Percentiles rank a stretch among this genome's conserved stretches.
Evolutionary conservation across 129 eudicot species (phyloP).

Genomic region (Arctium lappa): DNA sequence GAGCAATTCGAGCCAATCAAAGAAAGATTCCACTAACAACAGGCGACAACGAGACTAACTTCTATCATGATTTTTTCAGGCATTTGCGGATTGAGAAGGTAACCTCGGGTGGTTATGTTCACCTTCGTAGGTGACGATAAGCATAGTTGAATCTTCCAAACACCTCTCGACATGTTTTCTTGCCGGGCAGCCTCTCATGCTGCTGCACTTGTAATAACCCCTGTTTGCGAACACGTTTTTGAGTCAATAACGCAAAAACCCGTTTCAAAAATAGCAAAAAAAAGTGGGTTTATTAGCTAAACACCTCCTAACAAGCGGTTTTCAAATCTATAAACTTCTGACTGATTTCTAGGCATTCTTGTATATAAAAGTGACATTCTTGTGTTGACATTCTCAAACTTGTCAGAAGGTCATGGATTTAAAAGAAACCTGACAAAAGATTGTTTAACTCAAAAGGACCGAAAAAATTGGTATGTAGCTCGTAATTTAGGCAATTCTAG

Average conservation of each 20-base stretch:
- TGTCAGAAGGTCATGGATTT: not conserved
- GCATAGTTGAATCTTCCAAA: constrained; percentile 91
- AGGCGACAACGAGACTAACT: not conserved
- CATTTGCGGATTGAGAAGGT: constrained; percentile 70
- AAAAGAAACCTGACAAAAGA: not conserved
- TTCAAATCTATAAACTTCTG: not conserved
- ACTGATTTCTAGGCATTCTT: not conserved
- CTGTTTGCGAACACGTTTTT: constrained; percentile 38
- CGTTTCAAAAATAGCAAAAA: not conserved
- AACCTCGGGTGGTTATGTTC: constrained; percentile 92
- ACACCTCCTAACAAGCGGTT: not conserved
- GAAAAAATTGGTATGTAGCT: not conserved
- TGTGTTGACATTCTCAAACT: not conserved
- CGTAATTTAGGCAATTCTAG: not conserved
- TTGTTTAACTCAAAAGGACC: not conserved
- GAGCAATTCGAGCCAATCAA: constrained; percentile 6
- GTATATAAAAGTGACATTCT: not conserved
- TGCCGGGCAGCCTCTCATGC: constrained; percentile 97
- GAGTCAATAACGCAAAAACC: not conserved
- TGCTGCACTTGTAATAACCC: constrained; percentile 98
- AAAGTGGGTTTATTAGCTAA: not conserved
- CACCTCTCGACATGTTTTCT: constrained; percentile 97
- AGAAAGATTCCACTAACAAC: constrained; percentile 14
- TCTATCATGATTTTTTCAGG: constrained; percentile 26
- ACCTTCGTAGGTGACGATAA: constrained; percentile 95